Evolutionary conservation across 352 stramenopile species (phyloP), one percentile per base, ranked within the genome.

Genomic region (Globisporangium uncinulatum): DNA sequence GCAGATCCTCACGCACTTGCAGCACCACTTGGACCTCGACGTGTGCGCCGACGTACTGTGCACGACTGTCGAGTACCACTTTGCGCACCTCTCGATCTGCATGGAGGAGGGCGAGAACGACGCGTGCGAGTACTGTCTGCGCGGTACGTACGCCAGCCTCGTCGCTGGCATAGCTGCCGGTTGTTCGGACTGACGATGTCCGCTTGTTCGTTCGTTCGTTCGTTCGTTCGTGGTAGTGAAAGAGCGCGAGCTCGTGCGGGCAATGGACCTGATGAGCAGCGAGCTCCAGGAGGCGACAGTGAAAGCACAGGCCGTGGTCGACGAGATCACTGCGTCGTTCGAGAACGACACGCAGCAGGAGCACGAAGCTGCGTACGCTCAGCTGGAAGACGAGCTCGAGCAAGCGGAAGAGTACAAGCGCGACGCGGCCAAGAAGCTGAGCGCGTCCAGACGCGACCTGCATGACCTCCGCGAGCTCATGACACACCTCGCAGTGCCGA

Each of bases 341-440:
- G 69, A 63, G 36, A 75, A 68, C 44, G 67, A 80, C 24, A 54
- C 62, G 45, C 53, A 53, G 7, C 58, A 74, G 37, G 69, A 83
- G 55, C 70, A 62, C 24, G 74, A 81, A 47, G 64, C 70, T 19
- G 65, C 69, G n/a, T 47, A 79, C 31, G 57, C 74, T 45, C 74
- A 79, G 58, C 61, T 87, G 3, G 73, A 85, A 39, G 72, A 86
- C 54, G 77, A 86, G 31, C 68, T 87, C 36, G 74, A 83, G 24
- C 76, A 85, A 59, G 69, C 69, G 14, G 71, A 83, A 29, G 57
- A 70, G n/a, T 70, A 82, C 63, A 85, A 83, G 45, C 66, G 66
- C 21, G 63, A 78, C 45, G 54, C 83, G 43, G 36, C 63, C 1
- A 67, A 73, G n/a, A 78, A 79, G 51, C 67, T 87, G 6, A 56